A percentile compares a stretch with the other conserved stretches of the same genome.
phyloP scores from a whole-genome alignment of 352 stramenopile genomes.

The Globisporangium middletonii region DNA sequence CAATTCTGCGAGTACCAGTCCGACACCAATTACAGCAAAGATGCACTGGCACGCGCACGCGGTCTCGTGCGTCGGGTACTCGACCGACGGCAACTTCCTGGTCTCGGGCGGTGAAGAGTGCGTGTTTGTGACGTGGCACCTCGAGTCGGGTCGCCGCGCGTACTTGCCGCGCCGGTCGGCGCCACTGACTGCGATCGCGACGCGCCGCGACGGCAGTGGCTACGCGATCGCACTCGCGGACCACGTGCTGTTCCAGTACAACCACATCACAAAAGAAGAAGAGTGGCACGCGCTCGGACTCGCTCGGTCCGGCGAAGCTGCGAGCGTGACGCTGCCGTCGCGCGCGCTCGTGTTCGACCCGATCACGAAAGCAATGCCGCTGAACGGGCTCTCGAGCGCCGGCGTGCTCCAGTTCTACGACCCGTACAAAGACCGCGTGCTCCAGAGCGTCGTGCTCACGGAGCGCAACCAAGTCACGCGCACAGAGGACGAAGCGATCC shows the following conservation, averaged over 20 bases:
- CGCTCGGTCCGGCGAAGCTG: slow-evolving; percentile 38
- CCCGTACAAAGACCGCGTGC: slow-evolving; percentile 69
- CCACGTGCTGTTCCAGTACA: slow-evolving; percentile 80
- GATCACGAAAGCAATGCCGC: slow-evolving; percentile 41
- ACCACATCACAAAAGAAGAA: slow-evolving; percentile 65
- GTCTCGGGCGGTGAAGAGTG: slow-evolving; percentile 83
- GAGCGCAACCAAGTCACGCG: slow-evolving; percentile 83
- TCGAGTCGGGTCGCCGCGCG: slow-evolving; percentile 63
- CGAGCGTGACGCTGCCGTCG: slow-evolving; percentile 38
- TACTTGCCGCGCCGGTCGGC: slow-evolving; percentile 79
- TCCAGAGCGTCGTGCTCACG: slow-evolving; percentile 62
- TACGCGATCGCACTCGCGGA: slow-evolving; percentile 67
- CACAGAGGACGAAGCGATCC: slow-evolving; percentile 57
- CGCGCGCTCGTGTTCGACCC: slow-evolving; percentile 59
- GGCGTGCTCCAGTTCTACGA: slow-evolving; percentile 81
- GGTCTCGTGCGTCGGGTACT: slow-evolving; percentile 68
- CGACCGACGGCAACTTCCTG: slow-evolving; percentile 67
- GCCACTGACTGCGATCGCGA: slow-evolving; percentile 43
- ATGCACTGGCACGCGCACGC: slow-evolving; percentile 87
- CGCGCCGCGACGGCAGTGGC: slow-evolving; percentile 37
- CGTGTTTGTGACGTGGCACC: slow-evolving; percentile 83
- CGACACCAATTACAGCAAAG: slow-evolving; percentile 28
- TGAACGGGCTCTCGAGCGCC: slow-evolving; percentile 57
- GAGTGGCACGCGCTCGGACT: slow-evolving; percentile 70
- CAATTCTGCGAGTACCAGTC: not conserved